Percentiles rank a stretch among this genome's conserved stretches.
phyloP scores from a whole-genome alignment of 306 rosid genomes.

The Vicia villosa region DNA sequence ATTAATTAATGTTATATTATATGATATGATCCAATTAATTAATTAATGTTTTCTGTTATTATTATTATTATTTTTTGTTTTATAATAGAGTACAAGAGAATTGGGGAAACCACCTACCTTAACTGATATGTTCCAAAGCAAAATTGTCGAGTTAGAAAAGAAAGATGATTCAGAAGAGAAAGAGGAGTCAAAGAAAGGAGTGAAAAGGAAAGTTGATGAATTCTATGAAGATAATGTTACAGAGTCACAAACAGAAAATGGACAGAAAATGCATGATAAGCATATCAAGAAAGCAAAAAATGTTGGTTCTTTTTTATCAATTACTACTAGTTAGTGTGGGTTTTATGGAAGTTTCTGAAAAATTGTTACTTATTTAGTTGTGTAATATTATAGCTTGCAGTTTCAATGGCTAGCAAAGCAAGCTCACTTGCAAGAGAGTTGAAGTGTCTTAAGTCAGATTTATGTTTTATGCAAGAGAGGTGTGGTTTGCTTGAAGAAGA shows the following conservation, averaged over 20 bases:
- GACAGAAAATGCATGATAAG: slow-evolving; percentile 43
- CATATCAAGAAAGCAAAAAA: slow-evolving; percentile 82
- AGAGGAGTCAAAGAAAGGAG: slow-evolving; percentile 54
- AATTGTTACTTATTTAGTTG: neutral
- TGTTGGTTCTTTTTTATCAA: slow-evolving; percentile 40
- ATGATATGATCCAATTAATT: neutral
- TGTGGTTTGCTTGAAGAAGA: slow-evolving; percentile 82
- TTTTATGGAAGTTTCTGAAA: no score
- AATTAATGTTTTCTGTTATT: no score
- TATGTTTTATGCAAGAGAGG: slow-evolving; percentile 81
- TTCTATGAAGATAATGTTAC: slow-evolving; percentile 51
- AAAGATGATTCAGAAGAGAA: slow-evolving; percentile 45
- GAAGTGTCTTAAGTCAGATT: slow-evolving; percentile 66
- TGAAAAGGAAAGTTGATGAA: slow-evolving; percentile 74
- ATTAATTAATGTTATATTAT: neutral
- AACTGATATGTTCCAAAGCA: slow-evolving; percentile 70
- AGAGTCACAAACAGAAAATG: slow-evolving; percentile 46
- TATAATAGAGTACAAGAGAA: slow-evolving; percentile 71
- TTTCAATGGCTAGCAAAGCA: slow-evolving; percentile 90
- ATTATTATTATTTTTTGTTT: neutral
- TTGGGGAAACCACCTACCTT: slow-evolving; percentile 80
- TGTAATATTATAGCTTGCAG: slow-evolving; percentile 59
- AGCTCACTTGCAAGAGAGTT: slow-evolving; percentile 80
- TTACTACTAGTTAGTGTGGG: neutral
- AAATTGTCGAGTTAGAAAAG: slow-evolving; percentile 41